Base-by-base conservation (phyloP, 371 early-diverging fungal genomes). In the Mucor mucedo region DNA sequence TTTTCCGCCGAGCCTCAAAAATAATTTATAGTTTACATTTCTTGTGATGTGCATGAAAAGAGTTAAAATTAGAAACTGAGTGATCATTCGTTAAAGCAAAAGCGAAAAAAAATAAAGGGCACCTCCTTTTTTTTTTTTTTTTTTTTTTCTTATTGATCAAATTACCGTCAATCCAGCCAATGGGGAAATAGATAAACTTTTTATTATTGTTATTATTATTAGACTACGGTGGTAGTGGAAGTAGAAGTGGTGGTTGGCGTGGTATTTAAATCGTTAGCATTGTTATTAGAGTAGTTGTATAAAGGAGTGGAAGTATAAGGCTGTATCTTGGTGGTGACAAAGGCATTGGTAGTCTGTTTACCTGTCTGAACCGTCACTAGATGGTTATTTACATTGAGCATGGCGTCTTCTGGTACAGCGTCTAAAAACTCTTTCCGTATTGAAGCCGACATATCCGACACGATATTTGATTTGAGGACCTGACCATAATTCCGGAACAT, bases 401-500 rank as follows among this genome's bases (percentile, higher is more conserved):
- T 66, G 4, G 82, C 82, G 53, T 77, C 78, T 38, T 78, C 71
- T 4, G 82, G 82, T 0, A 82, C 77, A 16, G 73, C 72, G 44
- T 78, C 75, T 35, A 82, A 55, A 32, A 82, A 82, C 30, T 77
- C 79, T 48, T 69, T 70, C 10, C 76, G 66, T 11, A 71, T 64
- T 6, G 57, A 13, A 0, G 62, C 47, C 1, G 83, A 70, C 84
- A 87, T 79, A 16, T 82, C 70, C 29, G 76, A 44, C 58, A 85
- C 62, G 5, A 78, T 74, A 52, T 84, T 73, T 10, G 82, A 73
- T 59, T 84, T 87, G 48, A 87, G 66, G 1, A 87, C 75, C 2
- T 80, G 74, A 3, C 87, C 87, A 55, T 77, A 79, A 39, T 87
- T 70, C 29, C 71, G 67, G 60, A 84, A 84, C 70, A 87, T 87